phyloP scores from a whole-genome alignment of 306 rosid genomes.

The Trichosanthes truncata region DNA sequence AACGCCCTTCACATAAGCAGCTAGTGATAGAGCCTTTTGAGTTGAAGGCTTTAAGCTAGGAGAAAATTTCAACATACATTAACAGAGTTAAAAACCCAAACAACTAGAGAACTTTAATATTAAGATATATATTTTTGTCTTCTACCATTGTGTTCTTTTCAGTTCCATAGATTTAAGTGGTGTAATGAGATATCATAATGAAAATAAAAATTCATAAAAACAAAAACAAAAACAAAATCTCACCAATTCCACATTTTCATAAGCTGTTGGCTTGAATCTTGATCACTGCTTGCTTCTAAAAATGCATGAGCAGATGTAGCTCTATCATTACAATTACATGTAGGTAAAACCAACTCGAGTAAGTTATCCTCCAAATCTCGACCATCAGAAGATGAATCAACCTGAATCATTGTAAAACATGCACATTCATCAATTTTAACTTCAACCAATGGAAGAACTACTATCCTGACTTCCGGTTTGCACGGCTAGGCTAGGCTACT shows the following conservation, averaged over 20 bases:
- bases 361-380: constrained; percentile 33
- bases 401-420: constrained; percentile 25
- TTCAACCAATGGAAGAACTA: not conserved
- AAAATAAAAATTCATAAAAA: not conserved
- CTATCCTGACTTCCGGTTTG: not conserved
- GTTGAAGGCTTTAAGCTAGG: constrained; percentile 64
- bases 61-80: constrained; percentile 1
- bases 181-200: not conserved
- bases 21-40: constrained; percentile 48
- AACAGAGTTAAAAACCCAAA: not conserved
- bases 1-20: constrained; percentile 50
- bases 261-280: constrained; percentile 49
- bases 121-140: not conserved
- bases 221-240: constrained; percentile 9
- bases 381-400: constrained; percentile 33
- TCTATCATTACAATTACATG: constrained; percentile 28
- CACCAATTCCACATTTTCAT: constrained; percentile 66
- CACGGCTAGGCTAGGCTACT: not conserved
- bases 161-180: not conserved
- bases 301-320: constrained; percentile 40
- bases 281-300: constrained; percentile 46
- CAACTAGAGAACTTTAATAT: not conserved
- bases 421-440: constrained; percentile 6
- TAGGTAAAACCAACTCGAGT: constrained; percentile 57
- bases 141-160: not conserved